Conservation (phyloP, 164 flowering plant species). For the Macadamia tetraphylla region DNA sequence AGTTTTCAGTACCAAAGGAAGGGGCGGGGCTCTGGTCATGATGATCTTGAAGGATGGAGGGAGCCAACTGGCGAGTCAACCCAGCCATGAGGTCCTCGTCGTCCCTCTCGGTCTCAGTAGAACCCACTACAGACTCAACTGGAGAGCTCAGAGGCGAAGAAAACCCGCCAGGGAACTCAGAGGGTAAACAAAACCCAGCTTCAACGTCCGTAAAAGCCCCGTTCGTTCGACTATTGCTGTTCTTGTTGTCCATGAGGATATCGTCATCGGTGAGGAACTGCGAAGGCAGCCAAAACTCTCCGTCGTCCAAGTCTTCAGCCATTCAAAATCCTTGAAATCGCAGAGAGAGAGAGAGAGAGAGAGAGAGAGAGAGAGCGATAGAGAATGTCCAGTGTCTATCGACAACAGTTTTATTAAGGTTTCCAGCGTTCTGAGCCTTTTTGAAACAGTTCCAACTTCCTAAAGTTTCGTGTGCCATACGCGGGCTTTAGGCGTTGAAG, state of each 20-base stretch:
- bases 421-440: too few relatives aligned
- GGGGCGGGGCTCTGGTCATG: neutral
- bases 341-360: neutral
- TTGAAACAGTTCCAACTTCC: too few relatives aligned
- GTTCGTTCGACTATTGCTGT: neutral
- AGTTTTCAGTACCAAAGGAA: slow-evolving; percentile 15
- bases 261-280: slow-evolving; percentile 53
- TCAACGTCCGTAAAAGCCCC: neutral
- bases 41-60: slow-evolving; percentile 32
- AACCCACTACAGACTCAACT: slow-evolving; percentile 42
- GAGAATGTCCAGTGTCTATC: too few relatives aligned
- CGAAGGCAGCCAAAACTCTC: slow-evolving; percentile 66
- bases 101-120: slow-evolving; percentile 53
- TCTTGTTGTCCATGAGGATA: slow-evolving; percentile 24
- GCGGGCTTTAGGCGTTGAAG: too few relatives aligned
- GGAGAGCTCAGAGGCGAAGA: slow-evolving; percentile 43
- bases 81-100: slow-evolving; percentile 45
- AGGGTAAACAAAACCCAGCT: slow-evolving; percentile 24
- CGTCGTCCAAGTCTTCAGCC: slow-evolving; percentile 50
- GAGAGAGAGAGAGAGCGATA: neutral
- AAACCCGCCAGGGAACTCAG: slow-evolving; percentile 50
- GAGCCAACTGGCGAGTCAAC: slow-evolving; percentile 37
- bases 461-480: too few relatives aligned
- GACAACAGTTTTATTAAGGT: too few relatives aligned
- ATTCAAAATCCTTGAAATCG: slow-evolving; percentile 11